Percentiles rank a stretch among this genome's conserved stretches.
These are phyloP conservation scores for Kingdonia uniflora DNA, from an alignment of 164 flowering plant species.

Conservation along the genomic window DNA sequence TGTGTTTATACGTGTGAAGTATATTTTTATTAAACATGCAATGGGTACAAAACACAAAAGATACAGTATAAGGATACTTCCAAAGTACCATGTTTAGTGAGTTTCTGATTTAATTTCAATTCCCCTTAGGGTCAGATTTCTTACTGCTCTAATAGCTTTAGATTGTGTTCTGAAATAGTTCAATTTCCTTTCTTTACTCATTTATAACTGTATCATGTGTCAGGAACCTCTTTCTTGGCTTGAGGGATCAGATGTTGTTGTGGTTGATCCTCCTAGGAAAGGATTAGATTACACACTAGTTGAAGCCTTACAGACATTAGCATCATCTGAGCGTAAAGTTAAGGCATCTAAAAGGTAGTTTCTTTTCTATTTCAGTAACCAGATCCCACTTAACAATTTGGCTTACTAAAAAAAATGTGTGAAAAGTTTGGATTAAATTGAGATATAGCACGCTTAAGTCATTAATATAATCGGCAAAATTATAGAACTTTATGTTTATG, in stretches of 20 bases:
- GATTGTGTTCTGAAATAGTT: background rate
- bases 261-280: constrained; percentile 95
- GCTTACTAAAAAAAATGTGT: background rate
- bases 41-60: no score
- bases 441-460: background rate
- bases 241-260: constrained; percentile 74
- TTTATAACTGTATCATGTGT: constrained; percentile 10
- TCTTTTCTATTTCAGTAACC: constrained; percentile 1
- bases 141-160: background rate
- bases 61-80: no score
- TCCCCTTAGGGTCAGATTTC: background rate
- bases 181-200: background rate
- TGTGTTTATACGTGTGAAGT: no score
- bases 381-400: background rate
- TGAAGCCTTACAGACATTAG: constrained; percentile 37
- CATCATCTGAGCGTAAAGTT: constrained; percentile 30
- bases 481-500: no score
- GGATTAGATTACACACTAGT: constrained; percentile 52
- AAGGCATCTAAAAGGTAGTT: constrained; percentile 41
- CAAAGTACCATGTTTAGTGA: no score
- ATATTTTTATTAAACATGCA: no score
- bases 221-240: constrained; percentile 90
- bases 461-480: no score
- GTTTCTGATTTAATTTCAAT: no score
- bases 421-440: background rate